Percentiles rank a stretch among this genome's conserved stretches.
These are phyloP conservation scores for Ulmus americana DNA, from an alignment of 331 rosid genomes.

Conservation along the genomic window DNA sequence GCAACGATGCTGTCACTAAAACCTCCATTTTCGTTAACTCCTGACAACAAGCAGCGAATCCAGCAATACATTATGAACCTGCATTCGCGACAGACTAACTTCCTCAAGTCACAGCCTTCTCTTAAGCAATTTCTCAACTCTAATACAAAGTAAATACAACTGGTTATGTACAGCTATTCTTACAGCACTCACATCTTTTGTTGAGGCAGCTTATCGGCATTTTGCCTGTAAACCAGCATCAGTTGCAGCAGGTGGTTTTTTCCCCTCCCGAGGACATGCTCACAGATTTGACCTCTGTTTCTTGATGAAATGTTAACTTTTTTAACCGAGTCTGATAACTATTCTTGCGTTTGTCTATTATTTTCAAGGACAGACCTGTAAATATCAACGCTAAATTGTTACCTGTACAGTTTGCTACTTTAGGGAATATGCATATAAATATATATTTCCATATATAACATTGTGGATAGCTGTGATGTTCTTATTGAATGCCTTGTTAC, in stretches of 20 bases:
- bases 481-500: too few species aligned
- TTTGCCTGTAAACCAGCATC: not conserved
- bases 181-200: constrained; percentile 22
- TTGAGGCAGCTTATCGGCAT: constrained; percentile 20
- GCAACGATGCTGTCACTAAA: constrained; percentile 63
- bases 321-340: constrained; percentile 13
- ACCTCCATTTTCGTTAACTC: constrained; percentile 60
- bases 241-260: constrained; percentile 16
- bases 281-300: constrained; percentile 4
- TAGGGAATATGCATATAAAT: not conserved
- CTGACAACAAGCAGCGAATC: constrained; percentile 50
- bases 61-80: constrained; percentile 49
- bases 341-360: constrained; percentile 33
- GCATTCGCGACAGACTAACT: constrained; percentile 39
- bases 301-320: constrained; percentile 3
- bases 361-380: constrained; percentile 33
- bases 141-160: constrained; percentile 26
- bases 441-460: not conserved
- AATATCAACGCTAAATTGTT: constrained; percentile 21
- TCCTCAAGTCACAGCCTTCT: constrained; percentile 35
- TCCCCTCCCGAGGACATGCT: constrained; percentile 18
- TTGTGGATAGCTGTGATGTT: too few species aligned
- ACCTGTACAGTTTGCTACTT: constrained; percentile 11
- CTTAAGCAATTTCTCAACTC: constrained; percentile 26
- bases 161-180: constrained; percentile 32